Evolutionary conservation across 176 grass and related monocot species (phyloP).

Genomic region (Rhipidocladum racemiflorum): DNA sequence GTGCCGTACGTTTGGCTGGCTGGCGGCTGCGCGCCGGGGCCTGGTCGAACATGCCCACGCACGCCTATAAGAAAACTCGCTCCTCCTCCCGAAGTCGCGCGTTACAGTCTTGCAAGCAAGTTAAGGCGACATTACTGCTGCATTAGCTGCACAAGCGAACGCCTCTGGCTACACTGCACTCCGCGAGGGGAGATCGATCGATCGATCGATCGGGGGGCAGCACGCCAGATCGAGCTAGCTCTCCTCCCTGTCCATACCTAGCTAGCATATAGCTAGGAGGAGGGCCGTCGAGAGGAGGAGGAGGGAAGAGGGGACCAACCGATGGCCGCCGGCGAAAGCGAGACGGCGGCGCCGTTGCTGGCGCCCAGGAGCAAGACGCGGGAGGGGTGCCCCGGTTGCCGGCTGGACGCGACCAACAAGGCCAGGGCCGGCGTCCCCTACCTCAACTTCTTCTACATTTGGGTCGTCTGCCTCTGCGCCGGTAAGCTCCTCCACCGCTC

Average conservation of each 20-base stretch:
- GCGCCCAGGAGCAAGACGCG: background rate
- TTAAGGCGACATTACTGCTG: background rate
- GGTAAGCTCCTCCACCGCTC: background rate
- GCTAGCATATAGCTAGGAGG: no score
- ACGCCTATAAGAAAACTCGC: no score
- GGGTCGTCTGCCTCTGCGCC: slow-evolving; percentile 57
- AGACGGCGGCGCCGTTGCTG: slow-evolving; percentile 34
- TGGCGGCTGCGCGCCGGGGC: no score
- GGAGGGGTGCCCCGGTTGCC: slow-evolving; percentile 50
- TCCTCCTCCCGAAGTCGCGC: no score
- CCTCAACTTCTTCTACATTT: slow-evolving; percentile 67
- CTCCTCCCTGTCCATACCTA: no score
- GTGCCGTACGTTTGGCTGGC: no score
- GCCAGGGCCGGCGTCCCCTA: slow-evolving; percentile 37
- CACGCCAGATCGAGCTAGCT: no score
- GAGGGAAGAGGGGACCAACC: background rate
- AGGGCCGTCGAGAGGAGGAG: no score
- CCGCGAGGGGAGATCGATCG: background rate
- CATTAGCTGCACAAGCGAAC: background rate
- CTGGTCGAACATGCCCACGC: no score
- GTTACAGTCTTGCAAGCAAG: no score
- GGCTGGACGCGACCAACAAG: slow-evolving; percentile 32
- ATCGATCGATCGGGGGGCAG: no score
- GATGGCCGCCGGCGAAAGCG: slow-evolving; percentile 21
- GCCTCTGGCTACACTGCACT: background rate